Evolutionary conservation across 78 protist genomes (phyloP).

Genomic region (Protostelium mycophagum): DNA sequence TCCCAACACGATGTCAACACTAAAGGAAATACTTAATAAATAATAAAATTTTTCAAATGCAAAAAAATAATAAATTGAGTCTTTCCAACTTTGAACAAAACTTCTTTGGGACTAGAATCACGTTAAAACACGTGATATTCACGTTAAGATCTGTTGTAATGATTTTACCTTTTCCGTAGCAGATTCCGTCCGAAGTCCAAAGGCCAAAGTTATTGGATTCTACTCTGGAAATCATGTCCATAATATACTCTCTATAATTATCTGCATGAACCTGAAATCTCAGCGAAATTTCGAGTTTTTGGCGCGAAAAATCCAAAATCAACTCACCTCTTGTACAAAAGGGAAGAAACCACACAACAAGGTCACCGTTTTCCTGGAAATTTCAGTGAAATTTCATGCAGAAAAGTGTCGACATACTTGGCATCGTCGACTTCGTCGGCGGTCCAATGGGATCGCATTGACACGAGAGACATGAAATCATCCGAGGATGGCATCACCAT

Average conservation of each 20-base stretch:
- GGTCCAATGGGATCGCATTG: background rate
- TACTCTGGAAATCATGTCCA: background rate
- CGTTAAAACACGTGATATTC: too few species aligned
- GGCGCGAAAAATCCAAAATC: too few species aligned
- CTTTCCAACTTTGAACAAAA: too few species aligned
- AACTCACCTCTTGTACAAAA: background rate
- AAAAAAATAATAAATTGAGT: too few species aligned
- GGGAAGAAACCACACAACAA: background rate
- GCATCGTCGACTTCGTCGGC: background rate
- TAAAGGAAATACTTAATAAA: too few species aligned
- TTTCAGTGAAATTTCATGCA: too few species aligned
- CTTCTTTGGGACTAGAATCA: too few species aligned
- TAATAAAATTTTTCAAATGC: too few species aligned
- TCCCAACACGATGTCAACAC: too few species aligned
- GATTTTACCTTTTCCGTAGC: background rate
- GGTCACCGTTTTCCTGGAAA: background rate
- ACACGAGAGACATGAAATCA: background rate
- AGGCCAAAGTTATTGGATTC: background rate
- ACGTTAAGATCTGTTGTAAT: too few species aligned
- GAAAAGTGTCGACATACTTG: too few species aligned
- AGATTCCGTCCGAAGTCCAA: background rate
- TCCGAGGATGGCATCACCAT: background rate
- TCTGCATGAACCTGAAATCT: background rate
- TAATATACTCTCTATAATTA: background rate
- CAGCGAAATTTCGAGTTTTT: too few species aligned